Evolutionary conservation across 2,329 filamentous ascomycete species (phyloP).

Genomic region (Venturia pyrina): DNA sequence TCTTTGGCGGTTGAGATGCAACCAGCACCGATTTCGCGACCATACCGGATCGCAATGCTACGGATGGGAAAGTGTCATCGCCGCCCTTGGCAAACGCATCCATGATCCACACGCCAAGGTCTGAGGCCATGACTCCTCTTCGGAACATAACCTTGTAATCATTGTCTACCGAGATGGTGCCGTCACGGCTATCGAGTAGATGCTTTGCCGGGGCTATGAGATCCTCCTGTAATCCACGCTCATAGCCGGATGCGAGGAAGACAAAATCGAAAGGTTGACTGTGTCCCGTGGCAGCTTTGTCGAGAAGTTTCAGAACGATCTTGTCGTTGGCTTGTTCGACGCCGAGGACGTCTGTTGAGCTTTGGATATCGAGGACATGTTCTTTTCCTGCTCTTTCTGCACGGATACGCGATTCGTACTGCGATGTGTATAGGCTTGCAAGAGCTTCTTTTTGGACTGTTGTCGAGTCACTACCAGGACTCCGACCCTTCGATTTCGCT

Average conservation of each 20-base stretch:
- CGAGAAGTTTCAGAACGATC: background rate
- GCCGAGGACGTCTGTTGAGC: background rate
- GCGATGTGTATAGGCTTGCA: background rate
- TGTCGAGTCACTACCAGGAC: background rate
- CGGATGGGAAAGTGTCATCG: background rate
- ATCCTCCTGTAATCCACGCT: slow-evolving; percentile 4
- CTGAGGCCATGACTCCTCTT: background rate
- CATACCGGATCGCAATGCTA: slow-evolving; percentile 8
- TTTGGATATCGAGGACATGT: background rate
- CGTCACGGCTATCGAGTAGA: slow-evolving; percentile 1
- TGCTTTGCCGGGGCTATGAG: slow-evolving; percentile 8
- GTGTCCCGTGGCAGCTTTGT: background rate
- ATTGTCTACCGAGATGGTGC: background rate
- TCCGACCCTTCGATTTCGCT: background rate
- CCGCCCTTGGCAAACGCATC: slow-evolving; percentile 1
- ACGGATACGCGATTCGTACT: slow-evolving; percentile 6
- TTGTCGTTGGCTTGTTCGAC: background rate
- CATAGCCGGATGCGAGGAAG: slow-evolving; percentile 8
- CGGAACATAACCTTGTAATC: slow-evolving; percentile 9
- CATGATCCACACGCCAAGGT: slow-evolving; percentile 7
- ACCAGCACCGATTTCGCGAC: background rate
- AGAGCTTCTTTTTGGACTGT: slow-evolving; percentile 2
- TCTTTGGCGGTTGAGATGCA: background rate
- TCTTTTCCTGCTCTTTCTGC: background rate
- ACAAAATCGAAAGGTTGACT: slow-evolving; percentile 11